Evolutionary conservation across 2,329 filamentous ascomycete genomes (phyloP), one percentile per base, ranked within the genome.

Genomic region (Penicillium sp.): DNA sequence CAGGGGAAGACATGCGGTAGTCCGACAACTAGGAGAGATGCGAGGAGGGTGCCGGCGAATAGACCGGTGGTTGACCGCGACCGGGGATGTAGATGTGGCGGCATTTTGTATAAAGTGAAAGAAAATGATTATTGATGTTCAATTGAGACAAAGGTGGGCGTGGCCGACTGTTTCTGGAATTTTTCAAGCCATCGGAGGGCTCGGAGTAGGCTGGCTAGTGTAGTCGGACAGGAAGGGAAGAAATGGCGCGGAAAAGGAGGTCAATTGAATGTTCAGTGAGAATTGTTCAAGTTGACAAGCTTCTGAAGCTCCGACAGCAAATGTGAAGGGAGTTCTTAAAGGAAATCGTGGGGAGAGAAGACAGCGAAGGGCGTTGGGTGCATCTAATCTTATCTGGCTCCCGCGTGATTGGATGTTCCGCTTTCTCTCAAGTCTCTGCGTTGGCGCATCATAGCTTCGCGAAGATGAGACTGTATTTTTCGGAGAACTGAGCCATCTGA

Each of bases 41-140:
- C 87, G 61, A 90, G 82, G 53, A 97, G 84, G 1, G 93, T 97
- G n/a, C 89, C 91, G 50, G 91, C 92, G 79, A 99, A 99, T 59
- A 99, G 87, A 45, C 92, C 94, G 55, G 90, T 92, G 67, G 94
- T 99, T 79, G 91, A 90, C 68, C 91, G 88, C 65, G 93, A 97
- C 75, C 92, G 88, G 34, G 94, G 94, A 75, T 99, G 94, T 41
- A 99, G 87, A 77, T 93, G 80, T 40, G 86, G 90, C 69, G 91
- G 87, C 90, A 94, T 94, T 72, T 70, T 77, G 67, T 48, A 53
- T 33, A 63, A 60, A 58, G 25, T 47, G 41, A 49, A n/a, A 43
- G 51, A 21, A 25, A 40, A 47, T 23, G 40, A 38, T 38, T 44
- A 55, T 29, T 27, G 29, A 49, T 23, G 58, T 39, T 50, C 52